Evolutionary conservation across 768 basidiomycete genomes (phyloP).

Genomic region (Mycena galopus): DNA sequence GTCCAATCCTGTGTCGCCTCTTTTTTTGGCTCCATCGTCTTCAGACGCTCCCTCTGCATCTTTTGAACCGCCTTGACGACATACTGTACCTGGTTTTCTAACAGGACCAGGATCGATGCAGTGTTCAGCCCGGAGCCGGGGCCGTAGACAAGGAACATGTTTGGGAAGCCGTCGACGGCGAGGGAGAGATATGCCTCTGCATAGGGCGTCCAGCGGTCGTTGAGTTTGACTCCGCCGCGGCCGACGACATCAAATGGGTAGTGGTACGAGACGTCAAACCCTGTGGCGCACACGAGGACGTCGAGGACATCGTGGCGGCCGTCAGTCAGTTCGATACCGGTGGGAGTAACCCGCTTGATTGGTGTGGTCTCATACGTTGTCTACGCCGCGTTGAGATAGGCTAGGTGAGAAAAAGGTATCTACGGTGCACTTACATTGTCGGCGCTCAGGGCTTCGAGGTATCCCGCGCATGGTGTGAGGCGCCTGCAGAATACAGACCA

Average conservation of each 20-base stretch:
- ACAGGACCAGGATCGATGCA: constrained; percentile 11
- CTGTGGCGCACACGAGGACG: constrained; percentile 29
- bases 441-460: constrained; percentile 17
- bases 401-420: too few species aligned
- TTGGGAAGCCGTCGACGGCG: constrained; percentile 24
- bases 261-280: constrained; percentile 27
- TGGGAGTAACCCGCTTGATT: constrained; percentile 17
- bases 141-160: constrained; percentile 24
- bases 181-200: constrained; percentile 24
- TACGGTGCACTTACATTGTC: constrained; percentile 13
- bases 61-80: constrained; percentile 23
- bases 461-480: constrained; percentile 30
- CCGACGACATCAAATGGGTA: constrained; percentile 29
- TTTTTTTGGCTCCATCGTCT: constrained; percentile 22
- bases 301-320: constrained; percentile 22
- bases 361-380: constrained; percentile 29
- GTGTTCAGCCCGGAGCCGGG: constrained; percentile 23
- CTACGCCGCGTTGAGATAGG: background rate
- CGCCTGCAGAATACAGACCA: constrained; percentile 30
- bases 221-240: constrained; percentile 13
- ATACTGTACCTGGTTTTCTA: constrained; percentile 20
- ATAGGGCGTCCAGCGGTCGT: constrained; percentile 24
- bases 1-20: constrained; percentile 23
- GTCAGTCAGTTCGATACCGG: constrained; percentile 23
- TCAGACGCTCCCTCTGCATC: constrained; percentile 17